Percentiles rank a stretch among this genome's conserved stretches.
Evolutionary conservation across 768 basidiomycete genomes (phyloP).

Genomic region (Candolleomyces eurysporus): DNA sequence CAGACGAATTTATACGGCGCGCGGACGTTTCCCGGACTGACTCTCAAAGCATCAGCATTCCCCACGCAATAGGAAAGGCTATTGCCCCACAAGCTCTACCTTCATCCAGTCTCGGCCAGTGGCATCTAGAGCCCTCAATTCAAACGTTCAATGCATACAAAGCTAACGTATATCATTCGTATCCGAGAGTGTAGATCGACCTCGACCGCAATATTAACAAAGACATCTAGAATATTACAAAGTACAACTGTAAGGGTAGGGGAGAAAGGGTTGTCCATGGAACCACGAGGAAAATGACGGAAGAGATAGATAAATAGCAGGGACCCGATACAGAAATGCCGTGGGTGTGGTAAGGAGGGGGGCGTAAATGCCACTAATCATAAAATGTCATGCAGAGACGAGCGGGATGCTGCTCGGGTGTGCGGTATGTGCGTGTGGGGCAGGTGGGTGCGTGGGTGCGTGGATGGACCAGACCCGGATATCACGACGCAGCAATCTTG

Average conservation of each 20-base stretch:
- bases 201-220: slow-evolving; percentile 19
- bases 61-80: too few species aligned
- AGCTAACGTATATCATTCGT: neutral
- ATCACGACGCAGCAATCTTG: slow-evolving; percentile 80
- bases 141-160: neutral
- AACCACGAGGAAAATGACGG: slow-evolving; percentile 7
- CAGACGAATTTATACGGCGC: too few species aligned
- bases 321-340: neutral
- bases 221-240: slow-evolving; percentile 18
- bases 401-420: neutral
- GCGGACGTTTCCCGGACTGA: too few species aligned
- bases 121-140: neutral
- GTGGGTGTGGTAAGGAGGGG: neutral
- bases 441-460: slow-evolving; percentile 9
- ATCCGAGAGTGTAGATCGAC: slow-evolving; percentile 15
- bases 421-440: neutral
- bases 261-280: slow-evolving; percentile 13
- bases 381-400: neutral
- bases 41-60: too few species aligned
- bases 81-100: too few species aligned
- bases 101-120: too few species aligned
- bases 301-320: slow-evolving; percentile 10
- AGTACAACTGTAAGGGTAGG: slow-evolving; percentile 17
- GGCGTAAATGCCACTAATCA: neutral
- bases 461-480: slow-evolving; percentile 6